Base-by-base conservation (phyloP, 2,329 filamentous ascomycete genomes). In the Fusarium armeniacum region DNA sequence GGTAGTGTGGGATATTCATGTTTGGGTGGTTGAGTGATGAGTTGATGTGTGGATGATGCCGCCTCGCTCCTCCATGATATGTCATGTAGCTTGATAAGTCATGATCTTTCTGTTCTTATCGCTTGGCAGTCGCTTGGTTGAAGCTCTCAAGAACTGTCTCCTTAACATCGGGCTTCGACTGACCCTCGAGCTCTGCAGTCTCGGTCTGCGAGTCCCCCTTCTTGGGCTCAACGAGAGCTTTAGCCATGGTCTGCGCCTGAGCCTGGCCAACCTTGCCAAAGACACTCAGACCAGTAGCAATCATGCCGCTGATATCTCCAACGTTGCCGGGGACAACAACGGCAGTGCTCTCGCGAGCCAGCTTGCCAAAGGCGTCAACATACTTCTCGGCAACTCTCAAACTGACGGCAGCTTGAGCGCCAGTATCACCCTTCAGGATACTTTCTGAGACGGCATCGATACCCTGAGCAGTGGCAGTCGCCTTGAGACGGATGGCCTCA, bases 291-390 rank as follows among this genome's bases (percentile, higher is more conserved):
- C 94, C 96, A 20, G 93, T 97, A 40, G 96, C 94, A 79, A 99
- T 98, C 94, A 99, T 97, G 73, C 93, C 90, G 57, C 93, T 91
- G 73, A 99, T 94, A 78, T 99, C 96, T 65, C 96, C 96, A 38
- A 99, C 93, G 76, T 99, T 98, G 13, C 96, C 96, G 1, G 96
- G 96, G 16, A 99, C 94, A 22, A 99, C 93, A 30, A 99, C 91
- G 6, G 94, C 93, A 5, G 96, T 99, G 74, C 96, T 93, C 84
- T 99, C 94, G 82, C 95, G 96, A 52, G 96, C 96, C 73, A 99
- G 84, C 78, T 94, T 93, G 72, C 88, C 91, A 77, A 98, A 99
- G 6, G 96, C 96, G 46, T 97, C 95, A 54, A 99, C 96, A 75
- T 99, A 99, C 82, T 98, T 97, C 87, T 99, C 96, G 0, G 96